Conservation (phyloP, 805 yeast species). For the Monosporozyma solicola region DNA sequence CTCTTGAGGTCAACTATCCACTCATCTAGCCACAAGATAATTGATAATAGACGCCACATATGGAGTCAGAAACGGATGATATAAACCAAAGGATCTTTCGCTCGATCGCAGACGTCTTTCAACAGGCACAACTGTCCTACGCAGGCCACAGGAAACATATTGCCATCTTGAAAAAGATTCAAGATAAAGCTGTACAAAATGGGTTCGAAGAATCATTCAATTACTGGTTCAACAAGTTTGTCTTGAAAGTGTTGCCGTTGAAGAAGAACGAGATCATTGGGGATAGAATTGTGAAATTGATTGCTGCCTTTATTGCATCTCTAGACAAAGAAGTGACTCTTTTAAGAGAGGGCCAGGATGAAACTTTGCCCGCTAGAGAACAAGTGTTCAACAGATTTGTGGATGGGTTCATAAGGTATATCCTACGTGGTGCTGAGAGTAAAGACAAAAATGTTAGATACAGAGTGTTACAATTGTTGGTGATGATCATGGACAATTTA, state of each 20-base stretch:
- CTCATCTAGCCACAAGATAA: too few relatives aligned
- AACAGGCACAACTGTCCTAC: constrained; percentile 64
- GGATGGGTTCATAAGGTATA: constrained; percentile 51
- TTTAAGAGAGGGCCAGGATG: constrained; percentile 21
- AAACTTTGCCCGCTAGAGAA: constrained; percentile 24
- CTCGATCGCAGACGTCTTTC: constrained; percentile 61
- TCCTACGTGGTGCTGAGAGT: constrained; percentile 72
- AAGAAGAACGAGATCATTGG: constrained; percentile 65
- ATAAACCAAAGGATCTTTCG: constrained; percentile 30
- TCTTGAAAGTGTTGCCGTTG: constrained; percentile 57
- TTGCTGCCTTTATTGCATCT: constrained; percentile 48
- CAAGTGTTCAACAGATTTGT: constrained; percentile 45
- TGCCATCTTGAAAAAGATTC: constrained; percentile 51
- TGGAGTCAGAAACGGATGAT: constrained; percentile 9
- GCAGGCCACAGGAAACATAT: constrained; percentile 74
- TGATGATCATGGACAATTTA: constrained; percentile 59
- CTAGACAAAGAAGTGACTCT: constrained; percentile 27
- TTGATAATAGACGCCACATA: background rate
- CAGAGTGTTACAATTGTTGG: constrained; percentile 67
- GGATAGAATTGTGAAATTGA: constrained; percentile 65
- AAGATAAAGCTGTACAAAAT: constrained; percentile 43
- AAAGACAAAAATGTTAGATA: constrained; percentile 69
- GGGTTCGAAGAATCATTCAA: constrained; percentile 52
- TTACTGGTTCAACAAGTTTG: constrained; percentile 46
- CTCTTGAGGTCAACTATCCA: background rate